Evolutionary conservation across 495 filamentous ascomycete species (phyloP), one percentile per base, ranked within the genome.

Genomic region (Talaromyces liani): DNA sequence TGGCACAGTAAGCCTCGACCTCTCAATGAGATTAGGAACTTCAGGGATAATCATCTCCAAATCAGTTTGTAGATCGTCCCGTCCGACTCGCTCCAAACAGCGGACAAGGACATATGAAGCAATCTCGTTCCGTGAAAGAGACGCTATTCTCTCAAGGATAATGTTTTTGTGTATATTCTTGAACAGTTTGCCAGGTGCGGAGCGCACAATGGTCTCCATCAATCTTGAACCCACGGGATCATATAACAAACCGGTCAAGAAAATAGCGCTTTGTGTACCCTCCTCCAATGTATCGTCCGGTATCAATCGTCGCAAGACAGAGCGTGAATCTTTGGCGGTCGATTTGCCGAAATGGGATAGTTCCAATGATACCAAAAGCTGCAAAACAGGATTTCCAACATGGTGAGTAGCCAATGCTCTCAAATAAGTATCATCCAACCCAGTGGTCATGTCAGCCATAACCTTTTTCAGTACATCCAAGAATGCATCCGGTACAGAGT

Each of bases 221-320:
- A 98, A 80, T 33, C 92, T 87, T 5, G 92, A 97, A 4, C 95
- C 95, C 25, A 97, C 85, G 0, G 89, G 77, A 69, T 96, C 91
- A 70, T 97, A 98, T 24, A 97, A 73, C 65, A 98, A 81, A 39
- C 89, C 87, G 65, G 90, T 90, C 71, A 97, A 84, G 71, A 97
- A 97, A 8, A 77, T 75, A 31, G 81, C 80, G 59, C 80, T 87
- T 64, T 85, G 83, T 2, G 80, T 83, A 5, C 79, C 84, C 64
- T 85, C 82, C 29, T 77, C 77, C 16, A 85, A 77, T 6, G 84
- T 75, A 64, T 89, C 84, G 66, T 90, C 88, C 0, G 87, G 87
- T 7, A 91, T 75, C 8, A 91, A 73, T 64, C 81, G 79, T 31
- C 77, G 80, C 10, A 88, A 79, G 36, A 89, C 80, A 1, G 87